Conservation (phyloP, 2,329 filamentous ascomycete genomes). For the Venturiaceae sp. region DNA sequence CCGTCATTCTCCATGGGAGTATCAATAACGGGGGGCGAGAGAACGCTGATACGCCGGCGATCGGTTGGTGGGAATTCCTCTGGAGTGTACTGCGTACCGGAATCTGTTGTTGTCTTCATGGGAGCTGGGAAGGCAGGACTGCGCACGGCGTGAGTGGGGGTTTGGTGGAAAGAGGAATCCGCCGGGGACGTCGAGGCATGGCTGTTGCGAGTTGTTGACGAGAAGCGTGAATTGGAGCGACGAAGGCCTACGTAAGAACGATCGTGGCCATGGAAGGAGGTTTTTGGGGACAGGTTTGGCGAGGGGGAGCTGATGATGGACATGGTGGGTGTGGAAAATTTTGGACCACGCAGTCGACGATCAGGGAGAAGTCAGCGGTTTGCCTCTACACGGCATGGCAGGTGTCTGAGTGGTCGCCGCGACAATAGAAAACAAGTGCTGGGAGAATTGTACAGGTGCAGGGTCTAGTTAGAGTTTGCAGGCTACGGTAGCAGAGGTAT, state of each 20-base stretch:
- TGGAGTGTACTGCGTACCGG: constrained; percentile 45
- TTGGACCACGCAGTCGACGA: background rate
- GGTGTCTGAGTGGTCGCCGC: no score
- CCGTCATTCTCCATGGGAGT: background rate
- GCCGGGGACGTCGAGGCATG: constrained; percentile 1
- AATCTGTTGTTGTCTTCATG: constrained; percentile 28
- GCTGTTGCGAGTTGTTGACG: background rate
- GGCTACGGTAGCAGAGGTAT: no score
- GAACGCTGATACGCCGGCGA: background rate
- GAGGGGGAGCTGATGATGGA: constrained; percentile 18
- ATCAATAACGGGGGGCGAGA: background rate
- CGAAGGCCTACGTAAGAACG: background rate
- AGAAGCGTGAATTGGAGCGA: background rate
- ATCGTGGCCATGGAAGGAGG: constrained; percentile 14
- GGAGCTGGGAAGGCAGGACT: background rate
- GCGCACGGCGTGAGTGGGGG: constrained; percentile 16
- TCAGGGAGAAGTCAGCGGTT: no score
- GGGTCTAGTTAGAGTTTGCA: no score
- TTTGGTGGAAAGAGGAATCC: background rate
- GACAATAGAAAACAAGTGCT: no score
- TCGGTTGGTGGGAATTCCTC: constrained; percentile 35
- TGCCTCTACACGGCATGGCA: background rate
- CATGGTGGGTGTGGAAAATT: background rate
- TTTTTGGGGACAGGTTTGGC: constrained; percentile 21
- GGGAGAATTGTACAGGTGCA: no score